Base-by-base conservation (phyloP, 2,329 filamentous ascomycete species). In the Sclerotinia minor region DNA sequence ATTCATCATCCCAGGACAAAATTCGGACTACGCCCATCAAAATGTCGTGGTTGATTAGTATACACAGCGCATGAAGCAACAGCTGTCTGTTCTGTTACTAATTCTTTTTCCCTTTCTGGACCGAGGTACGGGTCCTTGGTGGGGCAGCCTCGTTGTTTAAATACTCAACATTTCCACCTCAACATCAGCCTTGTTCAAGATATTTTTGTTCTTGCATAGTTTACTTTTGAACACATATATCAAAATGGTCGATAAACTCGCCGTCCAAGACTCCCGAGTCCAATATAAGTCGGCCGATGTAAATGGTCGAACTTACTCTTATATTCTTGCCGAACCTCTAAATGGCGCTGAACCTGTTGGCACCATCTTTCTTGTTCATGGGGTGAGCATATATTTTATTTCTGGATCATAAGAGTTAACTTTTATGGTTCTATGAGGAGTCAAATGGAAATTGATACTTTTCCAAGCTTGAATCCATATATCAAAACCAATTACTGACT, bases 291-390 rank as follows among this genome's bases (percentile, higher is more conserved):
- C 84, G 67, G 84, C 87, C 53, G 80, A 82, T 64, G 81, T 94
- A 68, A 88, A 90, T 72, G 89, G 89, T 72, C 84, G 85, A 74
- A 91, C 82, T 45, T 96, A 95, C 80, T 86, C 83, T 74, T 89
- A 89, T 76, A 81, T 88, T 68, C 57, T 54, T n/a, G 45, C 50
- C 44, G 50, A 55, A 55, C 77, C 87, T 41, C 83, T 82, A 54
- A 81, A 84, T 72, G 83, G 87, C 1, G 77, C 71, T 55, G 76
- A 78, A 53, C 80, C 80, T 45, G 73, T 79, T 66, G 83, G 81
- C 55, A 86, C 84, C 21, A 79, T 86, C 65, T 78, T 87, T 68
- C 78, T 81, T 15, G 73, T 78, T 66, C 79, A 80, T 79, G 94
- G 94, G 72, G 64, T 65, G 8, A 59, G 64, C n/a, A 21, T 35